These are phyloP conservation scores for Rosa rugosa DNA, from an alignment of 306 rosid genomes.

Conservation along the genomic window DNA sequence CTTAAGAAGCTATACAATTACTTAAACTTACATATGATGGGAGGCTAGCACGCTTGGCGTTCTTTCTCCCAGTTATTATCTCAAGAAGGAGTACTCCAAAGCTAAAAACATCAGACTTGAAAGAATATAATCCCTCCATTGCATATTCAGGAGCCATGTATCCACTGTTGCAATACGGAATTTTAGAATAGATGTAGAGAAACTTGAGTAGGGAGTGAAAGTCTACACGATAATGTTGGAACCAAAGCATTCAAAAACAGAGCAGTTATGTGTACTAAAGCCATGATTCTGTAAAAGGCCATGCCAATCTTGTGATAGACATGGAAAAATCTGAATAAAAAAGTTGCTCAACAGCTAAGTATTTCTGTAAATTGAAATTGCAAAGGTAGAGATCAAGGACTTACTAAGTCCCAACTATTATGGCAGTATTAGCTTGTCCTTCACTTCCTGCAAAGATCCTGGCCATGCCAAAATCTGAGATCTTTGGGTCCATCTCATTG, in stretches of 20 bases:
- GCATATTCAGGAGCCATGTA: constrained; percentile 60
- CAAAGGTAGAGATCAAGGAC: constrained; percentile 6
- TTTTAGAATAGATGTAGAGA: not conserved
- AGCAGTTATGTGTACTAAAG: not conserved
- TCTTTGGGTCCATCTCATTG: constrained; percentile 51
- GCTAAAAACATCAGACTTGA: constrained; percentile 48
- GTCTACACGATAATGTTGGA: not conserved
- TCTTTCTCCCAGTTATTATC: constrained; percentile 40
- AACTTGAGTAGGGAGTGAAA: not conserved
- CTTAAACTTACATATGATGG: constrained; percentile 10
- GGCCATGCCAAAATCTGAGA: constrained; percentile 78
- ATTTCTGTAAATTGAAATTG: not conserved
- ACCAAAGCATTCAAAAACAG: not conserved
- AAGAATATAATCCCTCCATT: constrained; percentile 36
- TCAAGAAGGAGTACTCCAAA: constrained; percentile 50
- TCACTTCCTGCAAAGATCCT: constrained; percentile 42
- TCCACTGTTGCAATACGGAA: constrained; percentile 25
- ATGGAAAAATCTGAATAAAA: not conserved
- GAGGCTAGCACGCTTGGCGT: constrained; percentile 1
- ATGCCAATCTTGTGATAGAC: not conserved
- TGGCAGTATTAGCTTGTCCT: constrained; percentile 40
- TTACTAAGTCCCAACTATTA: constrained; percentile 69
- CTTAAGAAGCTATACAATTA: not conserved
- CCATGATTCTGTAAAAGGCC: not conserved
- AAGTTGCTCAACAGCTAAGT: not conserved